Base-by-base conservation (phyloP, 2,329 filamentous ascomycete genomes). In the Daldinia sp. region DNA sequence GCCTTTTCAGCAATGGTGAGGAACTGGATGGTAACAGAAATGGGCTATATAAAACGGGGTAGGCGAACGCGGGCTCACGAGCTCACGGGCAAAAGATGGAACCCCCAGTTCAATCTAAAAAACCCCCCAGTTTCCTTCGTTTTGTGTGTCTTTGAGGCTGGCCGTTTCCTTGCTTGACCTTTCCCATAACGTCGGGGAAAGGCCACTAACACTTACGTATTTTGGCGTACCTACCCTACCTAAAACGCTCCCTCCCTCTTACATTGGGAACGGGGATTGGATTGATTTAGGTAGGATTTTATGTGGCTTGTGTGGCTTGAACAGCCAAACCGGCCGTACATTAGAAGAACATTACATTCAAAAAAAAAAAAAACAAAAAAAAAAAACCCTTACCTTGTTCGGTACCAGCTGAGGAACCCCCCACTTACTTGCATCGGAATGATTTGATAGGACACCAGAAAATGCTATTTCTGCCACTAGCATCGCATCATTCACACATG, bases 61-160 rank as follows among this genome's bases (percentile, higher is more conserved):
- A 65, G n/a, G 33, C 15, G 44, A 55, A 39, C 35, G 35, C 35
- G 12, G 12, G 35, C 35, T 39, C 37, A 28, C 65, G 68, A 65
- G 69, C 63, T 23, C 20, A 23, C 20, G 20, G 20, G 20, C 20
- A 23, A 67, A 71, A 69, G 69, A 69, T 71, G 60, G 69, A 63
- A 42, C 60, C 69, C 68, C 68, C 51, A 66, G 54, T 60, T 41
- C 28, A 10, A 56, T 26, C 33, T 54, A 35, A 51, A 51, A 6
- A 33, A 6, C 54, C 51, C 50, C 42, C 54, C 46, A 58, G 30
- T 48, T 58, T 39, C 30, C 23, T 23, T 50, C 26, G 15, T 51
- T 51, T 51, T 39, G 12, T 39, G 35, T 42, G 26, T 23, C 20
- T 23, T 51, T 30, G 46, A 26, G 46, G 46, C 46, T 51, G 15